phyloP scores from a whole-genome alignment of 768 basidiomycete genomes.

The Termitomyces sp. region DNA sequence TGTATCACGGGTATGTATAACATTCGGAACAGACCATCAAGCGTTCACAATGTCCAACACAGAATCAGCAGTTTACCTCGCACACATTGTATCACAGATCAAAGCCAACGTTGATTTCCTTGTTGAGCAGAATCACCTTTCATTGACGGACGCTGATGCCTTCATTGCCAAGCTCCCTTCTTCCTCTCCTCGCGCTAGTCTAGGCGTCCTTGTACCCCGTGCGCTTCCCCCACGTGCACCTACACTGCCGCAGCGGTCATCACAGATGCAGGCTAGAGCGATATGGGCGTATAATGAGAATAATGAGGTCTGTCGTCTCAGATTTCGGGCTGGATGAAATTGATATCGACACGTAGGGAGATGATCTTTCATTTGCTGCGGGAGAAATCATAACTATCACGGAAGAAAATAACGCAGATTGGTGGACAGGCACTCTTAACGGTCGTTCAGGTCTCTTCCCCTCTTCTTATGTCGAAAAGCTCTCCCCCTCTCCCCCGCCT shows the following conservation, averaged over 20 bases:
- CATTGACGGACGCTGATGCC: conserved; percentile 38
- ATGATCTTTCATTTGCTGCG: conserved; percentile 72
- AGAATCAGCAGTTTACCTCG: conserved; percentile 43
- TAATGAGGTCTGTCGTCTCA: conserved; percentile 32
- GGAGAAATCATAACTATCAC: conserved; percentile 79
- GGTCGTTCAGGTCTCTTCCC: conserved; percentile 76
- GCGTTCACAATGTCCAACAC: conserved; percentile 1
- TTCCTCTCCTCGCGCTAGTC: not conserved
- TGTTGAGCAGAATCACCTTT: conserved; percentile 47
- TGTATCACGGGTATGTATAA: not conserved
- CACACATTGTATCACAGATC: conserved; percentile 54
- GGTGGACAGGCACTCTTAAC: conserved; percentile 74
- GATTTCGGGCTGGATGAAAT: not conserved
- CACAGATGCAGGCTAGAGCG: conserved; percentile 40
- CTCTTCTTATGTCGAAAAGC: conserved; percentile 64
- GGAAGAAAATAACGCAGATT: conserved; percentile 77
- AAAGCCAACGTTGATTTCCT: conserved; percentile 55
- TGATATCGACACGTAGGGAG: conserved; percentile 41
- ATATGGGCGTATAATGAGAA: conserved; percentile 66
- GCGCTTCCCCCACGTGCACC: conserved; percentile 2
- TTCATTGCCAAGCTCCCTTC: conserved; percentile 46
- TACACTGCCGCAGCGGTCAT: conserved; percentile 12
- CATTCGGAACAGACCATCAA: not conserved
- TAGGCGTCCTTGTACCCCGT: not conserved
- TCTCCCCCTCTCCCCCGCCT: conserved; percentile 16